Conservation (phyloP, 805 yeast genomes). For the Scheffersomyces stipitis region DNA sequence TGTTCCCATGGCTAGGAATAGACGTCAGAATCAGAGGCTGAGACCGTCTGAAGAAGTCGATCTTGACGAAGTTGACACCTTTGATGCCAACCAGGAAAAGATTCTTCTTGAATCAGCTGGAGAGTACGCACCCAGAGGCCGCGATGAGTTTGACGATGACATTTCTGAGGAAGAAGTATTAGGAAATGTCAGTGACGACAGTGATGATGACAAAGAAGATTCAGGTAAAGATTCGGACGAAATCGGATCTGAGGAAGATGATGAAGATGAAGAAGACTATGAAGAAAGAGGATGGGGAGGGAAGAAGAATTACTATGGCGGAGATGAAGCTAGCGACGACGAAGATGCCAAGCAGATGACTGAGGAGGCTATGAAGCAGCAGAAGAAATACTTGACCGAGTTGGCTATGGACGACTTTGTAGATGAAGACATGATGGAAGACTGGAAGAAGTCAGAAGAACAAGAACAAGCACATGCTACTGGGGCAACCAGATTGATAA, state of each 20-base stretch:
- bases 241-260: conserved; percentile 46
- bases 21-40: conserved; percentile 15
- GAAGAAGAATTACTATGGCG: conserved; percentile 48
- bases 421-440: conserved; percentile 77
- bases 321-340: conserved; percentile 69
- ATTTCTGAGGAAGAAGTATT: conserved; percentile 60
- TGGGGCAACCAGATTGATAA: conserved; percentile 10
- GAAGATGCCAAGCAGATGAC: conserved; percentile 78
- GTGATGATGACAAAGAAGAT: conserved; percentile 44
- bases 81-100: conserved; percentile 59
- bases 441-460: conserved; percentile 66
- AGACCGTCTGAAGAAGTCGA: conserved; percentile 33
- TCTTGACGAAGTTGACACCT: conserved; percentile 67
- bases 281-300: conserved; percentile 43
- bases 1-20: conserved; percentile 11
- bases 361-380: conserved; percentile 84
- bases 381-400: conserved; percentile 69
- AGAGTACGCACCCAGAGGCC: conserved; percentile 26
- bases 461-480: conserved; percentile 40
- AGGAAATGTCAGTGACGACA: conserved; percentile 31
- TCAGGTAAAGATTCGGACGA: conserved; percentile 45
- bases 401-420: conserved; percentile 53
- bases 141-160: conserved; percentile 29
- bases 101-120: conserved; percentile 59
- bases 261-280: conserved; percentile 23